phyloP scores from a whole-genome alignment of 2,329 filamentous ascomycete genomes.

The Aspergillus niger region DNA sequence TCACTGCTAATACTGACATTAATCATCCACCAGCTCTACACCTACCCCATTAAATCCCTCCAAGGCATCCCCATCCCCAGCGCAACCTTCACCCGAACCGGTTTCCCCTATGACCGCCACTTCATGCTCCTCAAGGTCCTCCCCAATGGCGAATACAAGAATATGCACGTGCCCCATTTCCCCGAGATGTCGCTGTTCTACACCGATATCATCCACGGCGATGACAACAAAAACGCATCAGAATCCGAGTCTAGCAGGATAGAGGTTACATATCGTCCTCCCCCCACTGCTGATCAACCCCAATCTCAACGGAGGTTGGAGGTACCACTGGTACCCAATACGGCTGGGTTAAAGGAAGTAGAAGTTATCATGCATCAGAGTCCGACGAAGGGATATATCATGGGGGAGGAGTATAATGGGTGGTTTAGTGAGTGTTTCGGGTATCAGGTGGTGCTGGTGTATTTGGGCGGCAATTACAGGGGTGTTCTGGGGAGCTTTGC shows the following conservation, averaged over 20 bases:
- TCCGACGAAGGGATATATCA: constrained; percentile 60
- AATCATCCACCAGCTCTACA: constrained; percentile 56
- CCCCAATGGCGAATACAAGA: constrained; percentile 38
- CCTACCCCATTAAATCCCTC: constrained; percentile 76
- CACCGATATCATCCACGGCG: constrained; percentile 52
- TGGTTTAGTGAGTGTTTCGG: constrained; percentile 72
- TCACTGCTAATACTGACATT: not conserved
- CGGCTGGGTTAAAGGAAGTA: constrained; percentile 49
- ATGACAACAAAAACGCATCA: constrained; percentile 8
- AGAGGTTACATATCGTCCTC: constrained; percentile 43
- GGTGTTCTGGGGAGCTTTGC: constrained; percentile 63
- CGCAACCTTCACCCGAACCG: constrained; percentile 59
- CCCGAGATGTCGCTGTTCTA: constrained; percentile 66
- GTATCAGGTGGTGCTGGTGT: constrained; percentile 62
- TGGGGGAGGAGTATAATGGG: constrained; percentile 60
- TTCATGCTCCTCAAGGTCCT: constrained; percentile 68
- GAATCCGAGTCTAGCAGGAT: constrained; percentile 34
- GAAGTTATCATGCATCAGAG: constrained; percentile 63
- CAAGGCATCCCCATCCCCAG: constrained; percentile 59
- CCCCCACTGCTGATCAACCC: constrained; percentile 17
- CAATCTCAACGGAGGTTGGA: constrained; percentile 40
- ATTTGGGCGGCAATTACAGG: constrained; percentile 64
- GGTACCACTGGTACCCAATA: constrained; percentile 60
- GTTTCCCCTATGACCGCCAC: constrained; percentile 65
- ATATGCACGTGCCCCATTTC: constrained; percentile 62